Percentiles rank a stretch among this genome's conserved stretches.
Conservation (phyloP, 2,329 filamentous ascomycete species). For the Curvularia spicifera region DNA sequence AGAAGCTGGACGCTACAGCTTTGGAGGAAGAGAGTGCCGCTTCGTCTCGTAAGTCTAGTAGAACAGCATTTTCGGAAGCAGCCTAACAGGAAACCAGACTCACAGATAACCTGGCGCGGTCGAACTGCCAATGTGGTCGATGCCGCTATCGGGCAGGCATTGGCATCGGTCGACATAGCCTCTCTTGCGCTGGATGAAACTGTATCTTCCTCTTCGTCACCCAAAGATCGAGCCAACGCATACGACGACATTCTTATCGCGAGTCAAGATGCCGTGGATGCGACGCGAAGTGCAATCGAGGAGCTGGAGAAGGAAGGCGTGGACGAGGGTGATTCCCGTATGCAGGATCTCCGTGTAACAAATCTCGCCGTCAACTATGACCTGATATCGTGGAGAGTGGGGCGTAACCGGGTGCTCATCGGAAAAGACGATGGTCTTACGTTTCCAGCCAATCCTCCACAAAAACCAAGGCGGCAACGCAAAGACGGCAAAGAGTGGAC, state of each 20-base stretch:
- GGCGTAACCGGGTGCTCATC: slow-evolving; percentile 86
- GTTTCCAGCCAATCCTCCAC: slow-evolving; percentile 59
- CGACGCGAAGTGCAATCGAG: slow-evolving; percentile 90
- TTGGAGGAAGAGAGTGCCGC: slow-evolving; percentile 57
- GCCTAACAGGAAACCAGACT: slow-evolving; percentile 44
- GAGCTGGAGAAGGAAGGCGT: slow-evolving; percentile 85
- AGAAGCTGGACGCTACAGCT: slow-evolving; percentile 68
- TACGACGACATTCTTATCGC: slow-evolving; percentile 91
- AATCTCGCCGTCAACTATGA: slow-evolving; percentile 93
- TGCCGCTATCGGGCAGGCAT: slow-evolving; percentile 84
- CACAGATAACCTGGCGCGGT: slow-evolving; percentile 81
- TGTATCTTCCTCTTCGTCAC: slow-evolving; percentile 49
- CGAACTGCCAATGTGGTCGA: slow-evolving; percentile 89
- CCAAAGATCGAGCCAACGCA: slow-evolving; percentile 77
- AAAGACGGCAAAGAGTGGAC: slow-evolving; percentile 56
- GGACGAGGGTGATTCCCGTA: slow-evolving; percentile 79
- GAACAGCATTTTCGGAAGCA: not conserved
- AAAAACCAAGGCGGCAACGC: slow-evolving; percentile 60
- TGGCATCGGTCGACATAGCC: slow-evolving; percentile 70
- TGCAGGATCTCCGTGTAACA: slow-evolving; percentile 93
- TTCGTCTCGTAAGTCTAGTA: slow-evolving; percentile 55
- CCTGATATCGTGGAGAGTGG: slow-evolving; percentile 92
- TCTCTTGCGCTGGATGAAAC: slow-evolving; percentile 59
- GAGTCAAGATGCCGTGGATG: slow-evolving; percentile 92
- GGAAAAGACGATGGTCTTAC: slow-evolving; percentile 80